Base-by-base conservation (phyloP, 1,284 basidiomycete species). In the Laetiporus sulphureus region DNA sequence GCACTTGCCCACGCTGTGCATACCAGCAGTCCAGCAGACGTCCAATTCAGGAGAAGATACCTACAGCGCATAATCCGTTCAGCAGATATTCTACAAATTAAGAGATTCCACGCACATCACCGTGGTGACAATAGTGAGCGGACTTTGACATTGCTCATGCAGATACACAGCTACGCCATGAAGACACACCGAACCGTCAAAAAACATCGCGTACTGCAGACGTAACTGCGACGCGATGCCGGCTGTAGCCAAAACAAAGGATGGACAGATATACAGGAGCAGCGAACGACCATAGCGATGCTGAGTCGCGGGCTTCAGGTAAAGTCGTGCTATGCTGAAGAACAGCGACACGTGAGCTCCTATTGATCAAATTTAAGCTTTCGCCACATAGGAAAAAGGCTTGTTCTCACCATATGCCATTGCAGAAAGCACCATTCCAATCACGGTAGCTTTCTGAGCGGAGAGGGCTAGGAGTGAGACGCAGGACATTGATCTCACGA, bases 1-100 rank as follows among this genome's bases (percentile, higher is more conserved):
- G 8, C 1, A 12, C 10, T 19, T 4, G 6, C 10, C 18, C 31
- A 18, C 1, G 11, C 24, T 24, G 3, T 7, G 47, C 55, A 18
- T 41, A 66, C 65, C 40, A 64, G 32, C 29, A 63, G 42, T 13
- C 53, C 55, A 38, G 66, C 65, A 2, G 56, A 51, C 5, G 59
- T 42, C 62, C 61, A 66, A 31, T 60, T 65, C 27, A 65, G 34
- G 10, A 56, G 22, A 1, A 66, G 44, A 44, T 61, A 65, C 34
- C 62, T 64, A 42, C 5, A 23, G n/a, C 7, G 24, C n/a, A n/a
- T 13, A 21, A 22, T 40, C 10, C 11, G 18, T 29, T 18, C 7
- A 12, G 16, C n/a, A n/a, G n/a, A n/a, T n/a, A n/a, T 30, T 18
- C 5, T 6, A 35, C 8, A 8, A 25, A 5, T 15, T 8, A 23